Percentiles rank a stretch among this genome's conserved stretches.
Evolutionary conservation across 768 basidiomycete genomes (phyloP).

Genomic region (Phanerodontia chrysosporium): DNA sequence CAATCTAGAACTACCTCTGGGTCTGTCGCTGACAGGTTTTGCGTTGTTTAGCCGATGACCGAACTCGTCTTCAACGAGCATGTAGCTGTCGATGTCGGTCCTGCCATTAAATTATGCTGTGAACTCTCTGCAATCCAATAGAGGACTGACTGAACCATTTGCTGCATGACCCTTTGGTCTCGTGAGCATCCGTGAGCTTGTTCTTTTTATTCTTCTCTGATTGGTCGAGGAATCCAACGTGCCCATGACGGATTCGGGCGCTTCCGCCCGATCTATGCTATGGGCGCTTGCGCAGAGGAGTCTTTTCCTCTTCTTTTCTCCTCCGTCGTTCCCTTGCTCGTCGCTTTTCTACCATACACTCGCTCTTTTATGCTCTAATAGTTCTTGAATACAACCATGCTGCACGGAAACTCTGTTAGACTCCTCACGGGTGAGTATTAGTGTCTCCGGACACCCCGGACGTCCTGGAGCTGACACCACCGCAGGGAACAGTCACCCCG

Average conservation of each 20-base stretch:
- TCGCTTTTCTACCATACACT: conserved; percentile 1
- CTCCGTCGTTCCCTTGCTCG: neutral
- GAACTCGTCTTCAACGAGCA: too few species aligned
- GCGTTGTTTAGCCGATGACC: too few species aligned
- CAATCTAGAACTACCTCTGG: too few species aligned
- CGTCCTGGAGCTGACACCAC: conserved; percentile 15
- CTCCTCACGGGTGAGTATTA: conserved; percentile 60
- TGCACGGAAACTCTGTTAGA: conserved; percentile 78
- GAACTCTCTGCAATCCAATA: too few species aligned
- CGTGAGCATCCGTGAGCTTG: neutral
- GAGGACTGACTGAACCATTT: too few species aligned
- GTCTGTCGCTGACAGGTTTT: too few species aligned
- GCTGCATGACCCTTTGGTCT: neutral
- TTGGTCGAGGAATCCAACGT: neutral
- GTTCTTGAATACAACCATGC: conserved; percentile 44
- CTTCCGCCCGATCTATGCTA: neutral
- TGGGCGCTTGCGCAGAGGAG: neutral
- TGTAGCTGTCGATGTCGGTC: too few species aligned
- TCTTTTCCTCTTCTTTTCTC: conserved; percentile 5
- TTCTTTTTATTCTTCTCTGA: too few species aligned
- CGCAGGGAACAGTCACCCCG: conserved; percentile 96
- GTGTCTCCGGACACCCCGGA: neutral
- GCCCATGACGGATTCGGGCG: neutral
- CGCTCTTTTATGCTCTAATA: conserved; percentile 15
- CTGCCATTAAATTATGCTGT: too few species aligned